Conservation (phyloP, 2,329 filamentous ascomycete genomes). For the Calonectria pseudoturangicola region DNA sequence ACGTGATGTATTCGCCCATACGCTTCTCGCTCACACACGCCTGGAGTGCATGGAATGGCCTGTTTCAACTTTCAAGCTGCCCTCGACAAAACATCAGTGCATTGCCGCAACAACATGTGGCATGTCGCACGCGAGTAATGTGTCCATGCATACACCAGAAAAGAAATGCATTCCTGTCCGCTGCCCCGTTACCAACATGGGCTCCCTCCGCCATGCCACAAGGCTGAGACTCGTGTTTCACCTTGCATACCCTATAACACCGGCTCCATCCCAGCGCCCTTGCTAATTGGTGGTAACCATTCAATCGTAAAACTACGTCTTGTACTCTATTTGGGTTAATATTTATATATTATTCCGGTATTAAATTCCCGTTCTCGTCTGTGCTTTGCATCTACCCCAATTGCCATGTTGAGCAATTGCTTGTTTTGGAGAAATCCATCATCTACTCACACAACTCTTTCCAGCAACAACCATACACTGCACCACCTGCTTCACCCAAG, state of each 20-base stretch:
- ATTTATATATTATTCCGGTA: no score
- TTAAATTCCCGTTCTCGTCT: no score
- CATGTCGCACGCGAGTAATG: not conserved
- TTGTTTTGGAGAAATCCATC: no score
- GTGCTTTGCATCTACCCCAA: no score
- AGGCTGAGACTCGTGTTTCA: constrained; percentile 23
- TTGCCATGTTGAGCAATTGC: no score
- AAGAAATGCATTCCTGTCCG: constrained; percentile 4
- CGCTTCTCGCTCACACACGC: not conserved
- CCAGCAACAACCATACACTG: no score
- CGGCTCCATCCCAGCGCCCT: no score
- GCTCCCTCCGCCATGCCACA: constrained; percentile 11
- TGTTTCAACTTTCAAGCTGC: not conserved
- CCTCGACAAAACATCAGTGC: constrained; percentile 7
- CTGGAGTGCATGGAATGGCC: constrained; percentile 1
- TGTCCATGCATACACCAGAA: not conserved
- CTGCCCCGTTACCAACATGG: not conserved
- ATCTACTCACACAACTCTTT: no score
- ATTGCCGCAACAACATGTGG: not conserved
- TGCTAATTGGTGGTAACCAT: not conserved
- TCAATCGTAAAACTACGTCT: not conserved
- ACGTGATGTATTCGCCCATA: constrained; percentile 42
- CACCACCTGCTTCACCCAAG: not conserved
- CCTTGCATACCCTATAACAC: constrained; percentile 16
- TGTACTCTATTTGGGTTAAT: not conserved